Base-by-base conservation (phyloP, 306 rosid genomes). In the Quercus variabilis region DNA sequence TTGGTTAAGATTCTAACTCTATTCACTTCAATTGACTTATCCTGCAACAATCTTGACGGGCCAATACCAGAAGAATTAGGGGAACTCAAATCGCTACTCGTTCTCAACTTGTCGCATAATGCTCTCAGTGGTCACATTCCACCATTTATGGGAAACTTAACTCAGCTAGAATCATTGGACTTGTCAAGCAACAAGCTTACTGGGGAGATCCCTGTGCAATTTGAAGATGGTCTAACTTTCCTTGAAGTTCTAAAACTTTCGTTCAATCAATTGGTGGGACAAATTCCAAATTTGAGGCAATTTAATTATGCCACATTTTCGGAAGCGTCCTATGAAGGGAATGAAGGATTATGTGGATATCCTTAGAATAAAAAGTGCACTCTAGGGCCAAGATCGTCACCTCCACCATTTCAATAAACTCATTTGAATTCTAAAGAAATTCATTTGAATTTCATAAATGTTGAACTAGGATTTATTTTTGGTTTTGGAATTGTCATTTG, bases 101-200 rank as follows among this genome's bases (percentile, higher is more conserved):
- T 2, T 38, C 89, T 88, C 17, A 85, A 88, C 87, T 38, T 88
- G 25, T 88, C 91, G 0, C 21, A 1, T 0, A 88, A 85, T 73
- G 55, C 77, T 41, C 3, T 88, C 41, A 76, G 79, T 0, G 84
- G 86, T 0, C 0, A 21, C 60, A 88, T 88, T 9, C 91, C 86
- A 6, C 0, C 82, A 26, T 65, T 70, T 9, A 1, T 85, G 2
- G 69, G 81, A 8, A 78, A 83, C 26, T 25, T 88, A 19, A 33
- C 4, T 4, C 70, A 67, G 3, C 78, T 85, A 1, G 91, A 83
- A 71, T 85, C 89, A 30, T 60, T 88, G 1, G 89, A 88, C 76
- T 79, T 88, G 6, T 85, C 89, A 1, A n/a, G 14, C 0, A 88
- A 88, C 87, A 13, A 4, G 3, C 41, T 88, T 18, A 76, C 20